Evolutionary conservation across 2,329 filamentous ascomycete species (phyloP).

Genomic region (Didymella exigua): DNA sequence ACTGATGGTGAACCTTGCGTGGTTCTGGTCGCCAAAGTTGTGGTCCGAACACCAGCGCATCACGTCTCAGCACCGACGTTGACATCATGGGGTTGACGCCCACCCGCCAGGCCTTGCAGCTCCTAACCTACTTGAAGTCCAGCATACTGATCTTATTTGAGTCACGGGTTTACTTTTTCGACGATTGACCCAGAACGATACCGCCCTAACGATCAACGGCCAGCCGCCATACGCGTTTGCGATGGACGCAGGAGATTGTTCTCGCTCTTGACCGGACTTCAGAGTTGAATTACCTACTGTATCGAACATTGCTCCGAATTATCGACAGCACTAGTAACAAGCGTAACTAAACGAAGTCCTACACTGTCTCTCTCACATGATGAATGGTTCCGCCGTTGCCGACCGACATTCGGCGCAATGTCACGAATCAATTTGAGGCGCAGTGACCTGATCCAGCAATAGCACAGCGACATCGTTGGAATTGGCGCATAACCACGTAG

Average conservation of each 20-base stretch:
- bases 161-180: background rate
- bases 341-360: background rate
- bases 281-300: background rate
- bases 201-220: background rate
- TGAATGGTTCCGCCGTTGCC: background rate
- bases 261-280: background rate
- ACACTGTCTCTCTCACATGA: constrained; percentile 5
- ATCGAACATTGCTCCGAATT: background rate
- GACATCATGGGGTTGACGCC: constrained; percentile 14
- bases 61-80: constrained; percentile 24
- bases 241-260: background rate
- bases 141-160: background rate
- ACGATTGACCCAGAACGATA: background rate
- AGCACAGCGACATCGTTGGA: background rate
- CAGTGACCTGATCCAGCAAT: constrained; percentile 8
- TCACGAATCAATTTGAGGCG: constrained; percentile 25
- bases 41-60: constrained; percentile 24
- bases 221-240: background rate
- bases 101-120: constrained; percentile 12
- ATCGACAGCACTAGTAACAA: background rate
- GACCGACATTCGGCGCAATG: constrained; percentile 9
- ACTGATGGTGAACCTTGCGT: constrained; percentile 18
- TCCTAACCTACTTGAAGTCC: constrained; percentile 4
- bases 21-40: constrained; percentile 15
- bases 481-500: background rate